Evolutionary conservation across 2,329 filamentous ascomycete species (phyloP).

Genomic region (Trichoderma gracile): DNA sequence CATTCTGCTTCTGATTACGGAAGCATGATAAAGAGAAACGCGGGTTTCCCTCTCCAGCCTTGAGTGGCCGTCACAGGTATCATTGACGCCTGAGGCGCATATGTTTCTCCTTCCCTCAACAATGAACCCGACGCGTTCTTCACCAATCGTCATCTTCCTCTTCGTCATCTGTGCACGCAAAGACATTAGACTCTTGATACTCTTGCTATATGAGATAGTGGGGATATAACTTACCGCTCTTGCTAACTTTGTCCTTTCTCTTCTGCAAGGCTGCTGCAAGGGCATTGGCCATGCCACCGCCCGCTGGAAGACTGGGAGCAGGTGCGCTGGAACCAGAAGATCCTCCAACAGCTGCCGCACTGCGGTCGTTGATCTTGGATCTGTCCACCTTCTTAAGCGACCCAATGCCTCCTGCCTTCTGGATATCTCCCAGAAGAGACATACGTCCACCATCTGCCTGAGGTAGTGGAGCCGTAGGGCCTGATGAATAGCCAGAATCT

Average conservation of each 20-base stretch:
- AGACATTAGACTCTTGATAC: not conserved
- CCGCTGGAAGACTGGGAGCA: slow-evolving; percentile 54
- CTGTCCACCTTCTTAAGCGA: slow-evolving; percentile 75
- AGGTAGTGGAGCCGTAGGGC: slow-evolving; percentile 49
- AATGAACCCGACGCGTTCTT: slow-evolving; percentile 9
- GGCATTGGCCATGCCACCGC: slow-evolving; percentile 74
- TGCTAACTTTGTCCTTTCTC: slow-evolving; percentile 90
- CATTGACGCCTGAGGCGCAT: not conserved
- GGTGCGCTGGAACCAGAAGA: slow-evolving; percentile 52
- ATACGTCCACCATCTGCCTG: slow-evolving; percentile 50
- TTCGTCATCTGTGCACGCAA: slow-evolving; percentile 64
- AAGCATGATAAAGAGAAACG: not conserved
- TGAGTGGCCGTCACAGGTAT: not conserved
- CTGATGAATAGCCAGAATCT: slow-evolving; percentile 59
- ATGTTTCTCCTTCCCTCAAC: not conserved
- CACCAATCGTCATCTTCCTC: slow-evolving; percentile 74
- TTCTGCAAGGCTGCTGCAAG: slow-evolving; percentile 75
- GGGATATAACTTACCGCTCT: slow-evolving; percentile 73
- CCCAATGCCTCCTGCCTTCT: slow-evolving; percentile 65
- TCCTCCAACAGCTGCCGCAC: slow-evolving; percentile 60
- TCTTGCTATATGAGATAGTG: too few relatives aligned
- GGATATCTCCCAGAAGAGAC: slow-evolving; percentile 70
- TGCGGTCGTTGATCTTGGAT: slow-evolving; percentile 69
- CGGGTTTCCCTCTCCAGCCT: not conserved
- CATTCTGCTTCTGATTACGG: too few relatives aligned